Evolutionary conservation across 345 rosid genomes (phyloP).

Genomic region (Tarenaya hassleriana): DNA sequence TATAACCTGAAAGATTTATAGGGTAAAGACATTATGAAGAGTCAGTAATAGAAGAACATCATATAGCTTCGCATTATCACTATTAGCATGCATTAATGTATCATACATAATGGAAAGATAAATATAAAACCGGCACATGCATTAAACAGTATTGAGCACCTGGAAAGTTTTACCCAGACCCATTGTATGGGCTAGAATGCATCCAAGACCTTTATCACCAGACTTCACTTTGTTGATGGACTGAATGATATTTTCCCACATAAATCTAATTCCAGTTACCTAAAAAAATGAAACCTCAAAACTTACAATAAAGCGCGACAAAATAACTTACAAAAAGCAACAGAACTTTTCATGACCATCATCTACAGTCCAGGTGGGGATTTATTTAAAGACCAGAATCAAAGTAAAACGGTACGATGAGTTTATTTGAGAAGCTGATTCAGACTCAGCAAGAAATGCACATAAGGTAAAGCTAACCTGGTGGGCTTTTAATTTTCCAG

Average conservation of each 20-base stretch:
- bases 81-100: not conserved
- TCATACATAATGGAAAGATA: not conserved
- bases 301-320: slow-evolving; percentile 23
- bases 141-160: slow-evolving; percentile 41
- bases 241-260: slow-evolving; percentile 98
- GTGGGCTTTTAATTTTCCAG: slow-evolving; percentile 82
- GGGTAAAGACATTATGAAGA: slow-evolving; percentile 8
- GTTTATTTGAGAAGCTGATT: slow-evolving; percentile 9
- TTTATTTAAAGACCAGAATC: slow-evolving; percentile 10
- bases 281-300: slow-evolving; percentile 37
- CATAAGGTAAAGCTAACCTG: slow-evolving; percentile 52
- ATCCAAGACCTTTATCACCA: slow-evolving; percentile 97
- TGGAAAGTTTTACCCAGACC: slow-evolving; percentile 99
- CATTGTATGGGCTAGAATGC: slow-evolving; percentile 99
- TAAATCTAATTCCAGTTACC: slow-evolving; percentile 91
- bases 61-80: slow-evolving; percentile 1
- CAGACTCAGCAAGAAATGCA: slow-evolving; percentile 14
- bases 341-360: not conserved
- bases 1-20: slow-evolving; percentile 60
- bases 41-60: slow-evolving; percentile 19
- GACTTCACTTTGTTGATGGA: slow-evolving; percentile 73
- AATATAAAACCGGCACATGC: slow-evolving; percentile 10
- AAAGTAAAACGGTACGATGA: slow-evolving; percentile 5
- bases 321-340: slow-evolving; percentile 18
- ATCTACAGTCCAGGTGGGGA: slow-evolving; percentile 10